A percentile compares a stretch with the other conserved stretches of the same genome.
Conservation (phyloP, 2,329 filamentous ascomycete genomes). For the Acrocalymma vagum region DNA sequence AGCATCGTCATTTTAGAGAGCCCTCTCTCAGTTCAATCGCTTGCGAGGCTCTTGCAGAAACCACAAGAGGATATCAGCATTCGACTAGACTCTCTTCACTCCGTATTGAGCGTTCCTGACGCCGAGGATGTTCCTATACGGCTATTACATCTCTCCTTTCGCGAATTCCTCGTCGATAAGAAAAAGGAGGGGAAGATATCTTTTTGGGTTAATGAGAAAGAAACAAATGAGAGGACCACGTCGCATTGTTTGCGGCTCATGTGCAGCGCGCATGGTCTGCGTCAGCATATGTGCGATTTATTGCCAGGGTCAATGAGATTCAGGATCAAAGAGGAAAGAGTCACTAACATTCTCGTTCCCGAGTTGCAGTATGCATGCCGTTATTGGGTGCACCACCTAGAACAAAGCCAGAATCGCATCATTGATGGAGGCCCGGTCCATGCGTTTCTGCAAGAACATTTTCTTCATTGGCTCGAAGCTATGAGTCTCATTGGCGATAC, state of each 20-base stretch:
- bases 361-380: conserved; percentile 42
- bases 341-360: conserved; percentile 10
- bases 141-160: conserved; percentile 20
- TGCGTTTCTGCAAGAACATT: conserved; percentile 44
- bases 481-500: conserved; percentile 42
- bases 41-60: conserved; percentile 12
- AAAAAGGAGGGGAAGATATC: conserved; percentile 18
- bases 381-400: conserved; percentile 39
- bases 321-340: conserved; percentile 2
- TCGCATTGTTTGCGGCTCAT: conserved; percentile 43
- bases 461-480: conserved; percentile 56
- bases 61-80: conserved; percentile 8
- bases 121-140: conserved; percentile 8
- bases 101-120: conserved; percentile 17
- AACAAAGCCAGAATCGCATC: conserved; percentile 22
- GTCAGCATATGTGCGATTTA: conserved; percentile 20
- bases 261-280: conserved; percentile 29
- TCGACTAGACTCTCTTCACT: conserved; percentile 16
- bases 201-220: conserved; percentile 48
- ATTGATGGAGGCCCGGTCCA: conserved; percentile 33
- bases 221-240: conserved; percentile 35
- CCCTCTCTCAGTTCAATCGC: conserved; percentile 15
- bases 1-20: conserved; percentile 12
- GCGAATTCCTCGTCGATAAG: conserved; percentile 18
- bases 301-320: conserved; percentile 3